phyloP scores from a whole-genome alignment of 441 rosid genomes.

The Rhodomyrtus psidioides region DNA sequence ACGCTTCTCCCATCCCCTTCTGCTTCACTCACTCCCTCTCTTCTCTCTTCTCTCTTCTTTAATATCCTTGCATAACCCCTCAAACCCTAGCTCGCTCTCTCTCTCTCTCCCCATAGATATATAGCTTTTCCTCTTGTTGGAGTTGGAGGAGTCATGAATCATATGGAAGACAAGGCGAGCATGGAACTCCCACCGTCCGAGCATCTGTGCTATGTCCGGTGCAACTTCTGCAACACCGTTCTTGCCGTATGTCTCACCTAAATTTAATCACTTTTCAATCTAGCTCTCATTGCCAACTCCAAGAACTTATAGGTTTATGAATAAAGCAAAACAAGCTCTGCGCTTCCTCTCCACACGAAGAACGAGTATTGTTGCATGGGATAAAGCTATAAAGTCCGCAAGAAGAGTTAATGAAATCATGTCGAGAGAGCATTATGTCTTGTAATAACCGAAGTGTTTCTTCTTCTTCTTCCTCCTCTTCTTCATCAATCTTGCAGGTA shows the following conservation, averaged over 20 bases:
- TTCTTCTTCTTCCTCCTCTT: background rate
- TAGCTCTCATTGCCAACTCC: background rate
- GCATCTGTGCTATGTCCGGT: conserved; percentile 92
- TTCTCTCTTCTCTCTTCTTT: background rate
- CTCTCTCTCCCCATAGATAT: background rate
- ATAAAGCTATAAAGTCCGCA: background rate
- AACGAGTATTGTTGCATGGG: background rate
- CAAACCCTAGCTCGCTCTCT: background rate
- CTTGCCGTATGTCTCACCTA: conserved; percentile 60
- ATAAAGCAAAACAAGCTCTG: background rate
- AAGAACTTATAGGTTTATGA: background rate
- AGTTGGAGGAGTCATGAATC: background rate
- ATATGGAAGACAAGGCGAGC: background rate
- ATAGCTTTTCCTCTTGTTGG: background rate
- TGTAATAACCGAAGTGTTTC: background rate
- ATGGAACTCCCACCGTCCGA: conserved; percentile 43
- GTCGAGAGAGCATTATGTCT: background rate
- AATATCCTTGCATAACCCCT: background rate
- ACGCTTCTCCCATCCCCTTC: background rate
- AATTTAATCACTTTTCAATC: background rate
- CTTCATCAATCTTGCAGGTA: conserved; percentile 35
- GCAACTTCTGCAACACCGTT: conserved; percentile 97
- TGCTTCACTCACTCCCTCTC: background rate
- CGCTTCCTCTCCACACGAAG: background rate
- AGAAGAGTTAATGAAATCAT: background rate